A percentile compares a stretch with the other conserved stretches of the same genome.
Conservation (phyloP, 495 filamentous ascomycete genomes). For the Zalerion maritima region DNA sequence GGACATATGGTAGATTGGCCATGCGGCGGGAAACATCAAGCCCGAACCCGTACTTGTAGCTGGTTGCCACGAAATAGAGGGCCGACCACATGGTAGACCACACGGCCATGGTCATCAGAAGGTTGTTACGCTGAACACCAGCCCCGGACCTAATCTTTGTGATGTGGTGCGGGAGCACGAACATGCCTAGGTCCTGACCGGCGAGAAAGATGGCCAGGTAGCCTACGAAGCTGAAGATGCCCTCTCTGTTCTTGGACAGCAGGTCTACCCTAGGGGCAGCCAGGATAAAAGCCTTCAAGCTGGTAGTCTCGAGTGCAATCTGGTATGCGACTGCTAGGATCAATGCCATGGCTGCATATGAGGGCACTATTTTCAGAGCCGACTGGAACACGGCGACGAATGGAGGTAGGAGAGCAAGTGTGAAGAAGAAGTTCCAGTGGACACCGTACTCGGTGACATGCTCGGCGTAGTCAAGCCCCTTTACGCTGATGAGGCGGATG, state of each 20-base stretch:
- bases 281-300: slow-evolving; percentile 69
- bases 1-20: slow-evolving; percentile 83
- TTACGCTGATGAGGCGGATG: slow-evolving; percentile 73
- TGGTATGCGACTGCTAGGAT: slow-evolving; percentile 54
- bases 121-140: slow-evolving; percentile 29
- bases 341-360: slow-evolving; percentile 57
- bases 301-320: slow-evolving; percentile 56
- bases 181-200: slow-evolving; percentile 68
- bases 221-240: slow-evolving; percentile 80
- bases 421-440: slow-evolving; percentile 99
- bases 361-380: slow-evolving; percentile 43
- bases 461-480: slow-evolving; percentile 88
- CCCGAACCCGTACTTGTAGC: slow-evolving; percentile 51
- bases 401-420: slow-evolving; percentile 73
- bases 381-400: slow-evolving; percentile 80
- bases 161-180: slow-evolving; percentile 51
- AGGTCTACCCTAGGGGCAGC: slow-evolving; percentile 64
- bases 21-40: slow-evolving; percentile 73
- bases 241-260: slow-evolving; percentile 82
- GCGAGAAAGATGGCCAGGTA: slow-evolving; percentile 92
- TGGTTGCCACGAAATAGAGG: slow-evolving; percentile 51
- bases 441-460: slow-evolving; percentile 97
- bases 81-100: slow-evolving; percentile 52
- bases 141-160: slow-evolving; percentile 19
- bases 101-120: slow-evolving; percentile 42